Evolutionary conservation across 345 rosid species (phyloP), one percentile per base, ranked within the genome.

Genomic region (Garcia nutans): DNA sequence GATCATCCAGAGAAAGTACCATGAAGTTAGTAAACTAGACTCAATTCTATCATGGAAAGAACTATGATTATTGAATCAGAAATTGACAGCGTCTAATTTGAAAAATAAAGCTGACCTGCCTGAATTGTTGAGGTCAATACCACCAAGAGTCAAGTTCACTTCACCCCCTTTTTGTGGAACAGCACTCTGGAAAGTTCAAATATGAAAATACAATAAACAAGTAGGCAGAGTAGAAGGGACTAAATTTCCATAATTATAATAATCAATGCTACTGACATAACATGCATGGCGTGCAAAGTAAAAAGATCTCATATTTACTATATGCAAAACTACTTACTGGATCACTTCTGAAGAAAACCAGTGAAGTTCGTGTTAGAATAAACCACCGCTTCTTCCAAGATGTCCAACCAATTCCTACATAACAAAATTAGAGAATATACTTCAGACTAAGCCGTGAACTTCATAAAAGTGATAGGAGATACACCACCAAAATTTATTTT

Each of bases 111-210:
- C 99, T 90, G 85, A 96, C 99, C 99, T 96, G 97, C 99, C 99
- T 93, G 99, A 92, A 89, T 88, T 96, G 98, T 96, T 92, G 91
- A 96, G 99, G 84, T 96, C 99, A 84, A 96, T 91, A 67, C 96
- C 93, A 71, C 96, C 96, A 61, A 91, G 93, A 44, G 87, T 93
- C 77, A 90, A 82, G 84, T 89, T 89, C 58, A 86, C 89, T 88
- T 91, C 96, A 86, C 84, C 74, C 49, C 91, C 91, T 76, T 78
- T 91, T 82, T 85, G 93, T 64, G 87, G 82, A 80, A 76, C 45
- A 66, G 86, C 88, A 81, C 79, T 91, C 96, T 88, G 88, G 81
- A 76, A 75, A 75, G 77, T 33, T 60, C 41, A 73, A 69, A 62
- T 66, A 61, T 58, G 52, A 16, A 64, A 47, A 75, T 65, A 68